phyloP scores from a whole-genome alignment of 2,329 filamentous ascomycete genomes.

The Chaetomium sp. region DNA sequence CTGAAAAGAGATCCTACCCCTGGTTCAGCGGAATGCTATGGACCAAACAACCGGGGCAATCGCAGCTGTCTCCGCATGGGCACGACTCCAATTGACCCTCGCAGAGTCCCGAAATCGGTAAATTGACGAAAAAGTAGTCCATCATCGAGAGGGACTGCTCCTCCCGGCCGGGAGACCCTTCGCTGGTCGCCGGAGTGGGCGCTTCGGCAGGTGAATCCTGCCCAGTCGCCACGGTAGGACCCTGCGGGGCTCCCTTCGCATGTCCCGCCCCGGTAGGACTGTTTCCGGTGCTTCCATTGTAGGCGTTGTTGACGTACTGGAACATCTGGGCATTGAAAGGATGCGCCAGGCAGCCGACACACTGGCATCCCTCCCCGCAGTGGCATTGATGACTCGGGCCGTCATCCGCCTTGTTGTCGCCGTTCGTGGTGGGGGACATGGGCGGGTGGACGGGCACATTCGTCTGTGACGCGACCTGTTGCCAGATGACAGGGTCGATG shows the following conservation, averaged over 20 bases:
- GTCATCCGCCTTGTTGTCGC: neutral
- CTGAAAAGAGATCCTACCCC: neutral
- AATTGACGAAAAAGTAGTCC: conserved; percentile 55
- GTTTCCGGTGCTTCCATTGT: conserved; percentile 18
- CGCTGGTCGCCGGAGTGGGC: conserved; percentile 38
- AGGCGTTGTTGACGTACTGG: conserved; percentile 33
- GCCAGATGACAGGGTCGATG: conserved; percentile 48
- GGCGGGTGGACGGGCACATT: conserved; percentile 8
- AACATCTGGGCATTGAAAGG: conserved; percentile 55
- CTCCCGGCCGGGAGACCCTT: conserved; percentile 40
- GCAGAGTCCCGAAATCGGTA: conserved; percentile 43
- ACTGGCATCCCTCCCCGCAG: conserved; percentile 61
- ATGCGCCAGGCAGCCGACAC: conserved; percentile 61
- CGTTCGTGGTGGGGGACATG: conserved; percentile 9
- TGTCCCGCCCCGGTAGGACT: conserved; percentile 6
- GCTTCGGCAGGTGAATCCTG: conserved; percentile 33
- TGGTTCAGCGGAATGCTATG: conserved; percentile 29
- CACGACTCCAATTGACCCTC: conserved; percentile 45
- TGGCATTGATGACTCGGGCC: conserved; percentile 43
- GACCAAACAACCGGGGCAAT: conserved; percentile 51
- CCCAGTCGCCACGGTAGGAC: neutral
- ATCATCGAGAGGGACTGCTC: conserved; percentile 45
- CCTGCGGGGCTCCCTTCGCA: neutral
- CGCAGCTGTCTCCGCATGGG: conserved; percentile 53
- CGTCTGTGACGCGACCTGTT: conserved; percentile 32